Evolutionary conservation across 2,329 filamentous ascomycete species (phyloP), one percentile per base, ranked within the genome.

Genomic region (Pseudopyrenochaeta lycopersici): DNA sequence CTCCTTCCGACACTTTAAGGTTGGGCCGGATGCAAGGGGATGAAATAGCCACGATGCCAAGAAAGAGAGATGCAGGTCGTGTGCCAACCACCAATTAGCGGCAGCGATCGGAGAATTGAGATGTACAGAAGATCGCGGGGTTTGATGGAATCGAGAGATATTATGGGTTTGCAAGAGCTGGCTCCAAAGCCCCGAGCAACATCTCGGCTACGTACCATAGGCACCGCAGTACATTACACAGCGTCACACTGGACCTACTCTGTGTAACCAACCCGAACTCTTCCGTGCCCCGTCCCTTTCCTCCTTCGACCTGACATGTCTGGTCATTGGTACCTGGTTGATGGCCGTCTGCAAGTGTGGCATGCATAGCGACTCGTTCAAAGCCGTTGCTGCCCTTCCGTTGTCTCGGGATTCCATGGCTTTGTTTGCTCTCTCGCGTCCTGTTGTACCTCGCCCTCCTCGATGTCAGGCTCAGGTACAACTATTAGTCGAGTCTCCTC

Each of bases 171-270:
- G 49, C 54, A 64, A 52, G 47, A 49, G 42, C 43, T 58, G 48
- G 47, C 51, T 53, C 32, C 39, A 10, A 46, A 49, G 43, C 39
- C 48, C 42, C 33, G 46, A 52, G 46, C 44, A 60, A 49, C 46
- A 41, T 38, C 49, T 49, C 42, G 59, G 51, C 66, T 66, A 64
- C 62, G 46, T 66, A 69, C 64, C 64, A 57, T 42, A 53, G 52
- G 48, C 64, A 69, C 64, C 64, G 58, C 42, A 53, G 52, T 53
- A 44, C 49, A 53, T 56, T 48, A 58, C 49, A 56, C 60, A 52
- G 52, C 53, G 46, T 54, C 46, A 42, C 48, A 49, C 49, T 32
- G 39, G 49, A 29, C 52, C 49, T 35, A 48, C 53, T 52, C 33
- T 55, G 63, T 62, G 60, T 56, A 60, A 62, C 63, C 36, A 43